Base-by-base conservation (phyloP, 1,284 basidiomycete genomes). In the Pseudozyma flocculosa region DNA sequence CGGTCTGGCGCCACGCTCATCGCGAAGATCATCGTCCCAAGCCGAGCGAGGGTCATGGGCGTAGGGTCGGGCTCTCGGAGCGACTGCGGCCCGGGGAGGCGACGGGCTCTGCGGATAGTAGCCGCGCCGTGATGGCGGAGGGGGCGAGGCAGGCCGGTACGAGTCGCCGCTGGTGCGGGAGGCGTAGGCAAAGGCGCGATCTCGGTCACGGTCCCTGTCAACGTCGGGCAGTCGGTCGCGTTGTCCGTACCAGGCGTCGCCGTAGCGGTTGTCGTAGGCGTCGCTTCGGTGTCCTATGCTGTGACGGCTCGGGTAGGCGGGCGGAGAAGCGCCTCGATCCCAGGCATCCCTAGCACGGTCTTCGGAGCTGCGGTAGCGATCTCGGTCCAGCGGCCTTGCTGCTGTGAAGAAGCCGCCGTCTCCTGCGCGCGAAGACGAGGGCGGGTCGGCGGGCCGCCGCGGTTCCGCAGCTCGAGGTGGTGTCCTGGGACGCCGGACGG, bases 51-150 rank as follows among this genome's bases (percentile, higher is more conserved):
- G 15, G 15, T 34, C 32, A 13, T 14, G 11, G 32, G 32, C 32
- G 15, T 11, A 17, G 32, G 4, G 7, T 17, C 15, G 9, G 7
- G 10, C 32, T 34, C 32, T 34, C 11, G 15, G 14, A 14, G 11
- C 15, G 32, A 8, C 32, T 4, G 32, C 7, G 7, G 4, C 22
- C 3, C 42, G 21, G 8, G 40, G 43, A n/a, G 58, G 52, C 1
- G 58, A 61, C 17, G 58, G 58, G 32, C 58, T 61, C 22, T 46
- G 48, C 15, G 45, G 51, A 34, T 51, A 40, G 22, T 38, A 44
- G 7, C 43, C 11, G 1, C 42, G 40, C 14, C 45, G 22, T 19
- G 26, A 10, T 7, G 50, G 11, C 17, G 40, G 3, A 17, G 38
- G 43, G 19, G 32, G 32, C 32, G 32, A 34, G 32, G 14, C 4